Percentiles rank a stretch among this genome's conserved stretches.
Evolutionary conservation across 257 asterid genomes (phyloP).

Genomic region (Jaltomata sinuosa): DNA sequence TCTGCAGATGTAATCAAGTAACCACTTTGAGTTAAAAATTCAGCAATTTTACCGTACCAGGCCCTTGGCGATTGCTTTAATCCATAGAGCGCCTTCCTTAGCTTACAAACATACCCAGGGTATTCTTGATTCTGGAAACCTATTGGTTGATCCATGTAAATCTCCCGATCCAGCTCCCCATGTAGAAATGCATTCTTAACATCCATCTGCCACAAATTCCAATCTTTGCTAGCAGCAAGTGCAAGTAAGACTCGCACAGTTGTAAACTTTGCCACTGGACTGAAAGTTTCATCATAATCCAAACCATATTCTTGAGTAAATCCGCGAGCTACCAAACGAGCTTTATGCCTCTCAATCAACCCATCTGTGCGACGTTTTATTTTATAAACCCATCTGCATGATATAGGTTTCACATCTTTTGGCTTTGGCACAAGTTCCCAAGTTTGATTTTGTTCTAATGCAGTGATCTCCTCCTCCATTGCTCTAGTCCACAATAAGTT

Average conservation of each 20-base stretch:
- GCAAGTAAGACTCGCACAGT: neutral
- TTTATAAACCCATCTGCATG: neutral
- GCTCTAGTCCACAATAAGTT: neutral
- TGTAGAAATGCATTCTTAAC: neutral
- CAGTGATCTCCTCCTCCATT: neutral
- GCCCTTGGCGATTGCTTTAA: neutral
- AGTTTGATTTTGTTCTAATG: neutral
- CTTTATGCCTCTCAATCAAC: neutral
- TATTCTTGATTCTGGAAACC: too few species aligned
- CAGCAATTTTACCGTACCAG: neutral
- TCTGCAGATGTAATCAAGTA: neutral
- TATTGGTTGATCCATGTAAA: neutral
- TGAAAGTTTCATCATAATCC: neutral
- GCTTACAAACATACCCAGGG: neutral
- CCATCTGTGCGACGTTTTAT: neutral
- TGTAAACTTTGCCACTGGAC: neutral
- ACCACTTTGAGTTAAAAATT: neutral
- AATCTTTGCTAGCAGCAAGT: neutral
- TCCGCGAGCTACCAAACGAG: neutral
- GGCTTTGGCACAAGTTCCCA: neutral
- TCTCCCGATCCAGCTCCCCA: neutral
- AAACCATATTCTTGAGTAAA: neutral
- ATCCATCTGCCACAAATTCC: neutral
- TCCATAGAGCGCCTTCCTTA: neutral
- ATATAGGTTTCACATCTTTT: neutral